Base-by-base conservation (phyloP, 371 early-diverging fungal species). In the Batrachochytrium dendrobatidis region DNA sequence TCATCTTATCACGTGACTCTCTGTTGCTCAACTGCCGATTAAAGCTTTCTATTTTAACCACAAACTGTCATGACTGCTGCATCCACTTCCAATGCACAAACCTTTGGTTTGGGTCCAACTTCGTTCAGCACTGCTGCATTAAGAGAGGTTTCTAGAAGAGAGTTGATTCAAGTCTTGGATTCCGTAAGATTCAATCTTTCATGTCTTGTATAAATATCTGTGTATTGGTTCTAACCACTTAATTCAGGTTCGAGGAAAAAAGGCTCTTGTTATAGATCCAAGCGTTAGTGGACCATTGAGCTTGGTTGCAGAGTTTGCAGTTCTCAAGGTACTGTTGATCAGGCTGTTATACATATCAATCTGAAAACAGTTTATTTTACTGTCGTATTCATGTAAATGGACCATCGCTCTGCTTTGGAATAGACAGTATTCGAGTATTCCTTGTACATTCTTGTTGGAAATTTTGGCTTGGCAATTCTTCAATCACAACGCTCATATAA, bases 191-290 rank as follows among this genome's bases (percentile, higher is more conserved):
- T n/a, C n/a, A n/a, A n/a, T n/a, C n/a, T n/a, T n/a, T n/a, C n/a
- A n/a, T n/a, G n/a, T n/a, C n/a, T n/a, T n/a, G n/a, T n/a, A n/a
- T n/a, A n/a, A n/a, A n/a, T n/a, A n/a, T n/a, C n/a, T n/a, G n/a
- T n/a, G n/a, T n/a, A 18, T 53, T 26, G 3, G 34, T 10, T 31
- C 43, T 15, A 24, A 8, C 15, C 32, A 17, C 6, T 0, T 25
- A 25, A 22, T 60, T 3, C 49, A 90, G 91, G 89, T 93, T 31
- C 83, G 89, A 62, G 94, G 94, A 34, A 82, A 83, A 61, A 95
- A 94, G 69, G 86, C 86, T 15, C 75, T 95, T 25, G 89, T 94
- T 10, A 76, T 95, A 17, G 93, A 95, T 70, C 84, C 85, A 33
- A 81, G 85, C 34, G 71, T 93, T 34, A 86, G 86, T 30, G 90